phyloP scores from a whole-genome alignment of 306 rosid species.

The Lagenaria siceraria region DNA sequence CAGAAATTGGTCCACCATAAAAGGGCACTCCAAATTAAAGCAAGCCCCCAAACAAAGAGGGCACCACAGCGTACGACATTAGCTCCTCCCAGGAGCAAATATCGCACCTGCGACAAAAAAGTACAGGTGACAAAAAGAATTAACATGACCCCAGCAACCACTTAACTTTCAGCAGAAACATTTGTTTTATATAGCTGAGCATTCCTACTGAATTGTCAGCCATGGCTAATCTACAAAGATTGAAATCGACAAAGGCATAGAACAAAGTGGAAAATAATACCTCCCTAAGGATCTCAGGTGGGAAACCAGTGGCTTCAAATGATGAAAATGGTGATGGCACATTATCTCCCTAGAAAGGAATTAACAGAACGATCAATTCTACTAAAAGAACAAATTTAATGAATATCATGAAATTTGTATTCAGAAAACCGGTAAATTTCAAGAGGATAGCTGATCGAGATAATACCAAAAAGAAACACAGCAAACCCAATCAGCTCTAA shows the following conservation, averaged over 20 bases:
- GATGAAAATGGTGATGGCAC: slow-evolving; percentile 70
- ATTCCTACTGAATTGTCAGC: slow-evolving; percentile 29
- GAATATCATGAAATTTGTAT: background rate
- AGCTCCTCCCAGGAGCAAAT: slow-evolving; percentile 99
- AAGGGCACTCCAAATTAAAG: slow-evolving; percentile 96
- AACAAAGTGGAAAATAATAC: slow-evolving; percentile 28
- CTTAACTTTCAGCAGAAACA: slow-evolving; percentile 44
- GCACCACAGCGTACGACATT: slow-evolving; percentile 99
- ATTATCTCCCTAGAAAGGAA: slow-evolving; percentile 56
- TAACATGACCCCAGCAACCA: slow-evolving; percentile 80
- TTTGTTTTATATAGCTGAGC: slow-evolving; percentile 25
- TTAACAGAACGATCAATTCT: background rate
- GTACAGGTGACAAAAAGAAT: slow-evolving; percentile 63
- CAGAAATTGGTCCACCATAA: slow-evolving; percentile 78
- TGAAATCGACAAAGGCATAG: background rate
- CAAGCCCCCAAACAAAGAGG: slow-evolving; percentile 82
- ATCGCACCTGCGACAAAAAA: slow-evolving; percentile 99
- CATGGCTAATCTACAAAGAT: slow-evolving; percentile 15
- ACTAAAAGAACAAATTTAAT: background rate
- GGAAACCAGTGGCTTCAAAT: slow-evolving; percentile 69
- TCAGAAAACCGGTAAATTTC: background rate
- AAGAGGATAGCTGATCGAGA: background rate
- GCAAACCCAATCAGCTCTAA: background rate
- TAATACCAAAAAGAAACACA: background rate
- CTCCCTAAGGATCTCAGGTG: slow-evolving; percentile 95